These are phyloP conservation scores for Shiraia bambusicola DNA, from an alignment of 2,329 filamentous ascomycete species.

Conservation along the genomic window DNA sequence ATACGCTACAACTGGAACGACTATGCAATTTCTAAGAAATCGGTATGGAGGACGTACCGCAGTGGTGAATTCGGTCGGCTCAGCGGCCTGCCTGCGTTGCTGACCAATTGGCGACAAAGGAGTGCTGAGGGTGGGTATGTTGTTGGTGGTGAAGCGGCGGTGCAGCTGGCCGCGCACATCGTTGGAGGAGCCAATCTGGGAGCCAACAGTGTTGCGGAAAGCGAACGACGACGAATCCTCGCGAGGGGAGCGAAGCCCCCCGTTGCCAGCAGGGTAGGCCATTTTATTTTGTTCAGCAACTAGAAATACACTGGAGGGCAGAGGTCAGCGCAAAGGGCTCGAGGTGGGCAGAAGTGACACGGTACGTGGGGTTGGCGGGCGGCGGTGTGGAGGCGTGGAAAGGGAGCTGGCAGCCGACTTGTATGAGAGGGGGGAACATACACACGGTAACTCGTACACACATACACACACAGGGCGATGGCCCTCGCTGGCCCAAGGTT, in stretches of 20 bases:
- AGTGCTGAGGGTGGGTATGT: constrained; percentile 75
- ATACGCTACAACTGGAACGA: constrained; percentile 4
- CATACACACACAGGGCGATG: too few relatives aligned
- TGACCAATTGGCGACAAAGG: constrained; percentile 62
- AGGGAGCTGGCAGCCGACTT: constrained; percentile 19
- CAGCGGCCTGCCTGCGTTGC: constrained; percentile 55
- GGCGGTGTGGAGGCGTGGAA: constrained; percentile 30
- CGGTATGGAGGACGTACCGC: constrained; percentile 52
- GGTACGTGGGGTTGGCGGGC: constrained; percentile 40
- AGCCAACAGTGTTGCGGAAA: constrained; percentile 65
- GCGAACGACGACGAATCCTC: constrained; percentile 71
- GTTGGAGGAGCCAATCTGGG: constrained; percentile 60
- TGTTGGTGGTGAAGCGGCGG: constrained; percentile 90
- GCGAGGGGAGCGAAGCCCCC: constrained; percentile 74
- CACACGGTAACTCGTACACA: constrained; percentile 33
- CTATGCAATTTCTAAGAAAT: constrained; percentile 15
- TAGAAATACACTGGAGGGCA: constrained; percentile 42
- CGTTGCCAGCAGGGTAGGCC: constrained; percentile 64
- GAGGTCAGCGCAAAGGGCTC: constrained; percentile 30
- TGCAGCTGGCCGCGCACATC: constrained; percentile 78
- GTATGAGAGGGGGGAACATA: constrained; percentile 17
- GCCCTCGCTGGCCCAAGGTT: too few relatives aligned
- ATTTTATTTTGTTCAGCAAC: too few relatives aligned
- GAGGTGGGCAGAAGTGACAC: constrained; percentile 10
- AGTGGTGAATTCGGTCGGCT: constrained; percentile 56